These are phyloP conservation scores for Triangularia setosa DNA, from an alignment of 2,329 filamentous ascomycete genomes.

Conservation along the genomic window DNA sequence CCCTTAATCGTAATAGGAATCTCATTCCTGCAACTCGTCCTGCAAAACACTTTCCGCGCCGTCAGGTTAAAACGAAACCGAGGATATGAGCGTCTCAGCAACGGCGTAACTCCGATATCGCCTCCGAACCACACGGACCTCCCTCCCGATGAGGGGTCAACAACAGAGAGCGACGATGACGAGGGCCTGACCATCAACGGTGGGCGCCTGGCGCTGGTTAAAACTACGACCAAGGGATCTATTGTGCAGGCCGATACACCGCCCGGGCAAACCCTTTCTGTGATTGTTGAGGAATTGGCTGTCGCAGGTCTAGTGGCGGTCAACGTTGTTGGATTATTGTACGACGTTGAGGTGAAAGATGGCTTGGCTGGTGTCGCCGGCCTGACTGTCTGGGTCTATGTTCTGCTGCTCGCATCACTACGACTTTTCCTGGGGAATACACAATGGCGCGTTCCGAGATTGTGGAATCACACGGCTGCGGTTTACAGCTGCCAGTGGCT, in stretches of 20 bases:
- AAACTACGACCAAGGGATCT: conserved; percentile 59
- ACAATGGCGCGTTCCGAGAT: conserved; percentile 62
- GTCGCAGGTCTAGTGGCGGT: conserved; percentile 68
- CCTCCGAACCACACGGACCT: conserved; percentile 49
- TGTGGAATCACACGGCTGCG: conserved; percentile 90
- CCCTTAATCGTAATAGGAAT: conserved; percentile 67
- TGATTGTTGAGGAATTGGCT: conserved; percentile 70
- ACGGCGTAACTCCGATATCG: conserved; percentile 36
- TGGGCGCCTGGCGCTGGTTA: conserved; percentile 54
- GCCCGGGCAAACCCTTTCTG: conserved; percentile 64
- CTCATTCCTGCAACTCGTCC: conserved; percentile 64
- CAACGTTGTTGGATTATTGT: conserved; percentile 61
- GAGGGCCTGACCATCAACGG: conserved; percentile 55
- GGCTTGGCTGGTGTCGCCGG: conserved; percentile 62
- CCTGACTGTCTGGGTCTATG: conserved; percentile 75
- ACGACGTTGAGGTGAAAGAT: conserved; percentile 53
- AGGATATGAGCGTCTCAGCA: conserved; percentile 55
- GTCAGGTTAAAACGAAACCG: conserved; percentile 47
- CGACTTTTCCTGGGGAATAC: conserved; percentile 65
- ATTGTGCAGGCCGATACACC: conserved; percentile 73
- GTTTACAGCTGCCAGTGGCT: conserved; percentile 84
- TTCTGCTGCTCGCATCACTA: conserved; percentile 66
- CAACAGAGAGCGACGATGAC: conserved; percentile 53
- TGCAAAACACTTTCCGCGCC: conserved; percentile 53
- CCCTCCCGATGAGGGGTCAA: conserved; percentile 42